Base-by-base conservation (phyloP, 768 basidiomycete species). In the Terana coerulea region DNA sequence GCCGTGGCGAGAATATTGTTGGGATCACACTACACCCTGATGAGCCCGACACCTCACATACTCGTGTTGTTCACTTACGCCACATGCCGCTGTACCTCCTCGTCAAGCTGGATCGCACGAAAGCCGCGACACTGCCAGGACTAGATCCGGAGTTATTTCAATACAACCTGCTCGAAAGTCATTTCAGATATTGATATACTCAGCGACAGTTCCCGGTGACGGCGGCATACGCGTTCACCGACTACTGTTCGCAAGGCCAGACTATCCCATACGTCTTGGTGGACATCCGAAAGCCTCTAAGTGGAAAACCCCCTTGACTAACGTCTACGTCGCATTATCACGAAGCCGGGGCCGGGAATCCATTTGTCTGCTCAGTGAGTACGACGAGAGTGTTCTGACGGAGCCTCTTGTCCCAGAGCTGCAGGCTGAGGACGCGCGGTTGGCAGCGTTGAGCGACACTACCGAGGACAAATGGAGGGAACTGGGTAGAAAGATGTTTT, bases 191-290 rank as follows among this genome's bases (percentile, higher is more conserved):
- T 25, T 14, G 19, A 8, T 43, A 5, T 26, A 9, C 11, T 19
- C 19, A 14, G 1, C 19, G 34, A 0, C 68, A 74, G 49, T 65
- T 60, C 29, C 63, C 70, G 2, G 53, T 73, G 2, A 72, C 71
- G 4, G 51, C 62, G 0, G 71, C 71, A 22, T 75, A 73, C 46
- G 67, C 69, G 1, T 75, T 76, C 58, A 75, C 72, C 0, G 72
- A 75, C 54, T 75, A 74, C 49, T 42, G 64, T 25, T 57, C 69
- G 3, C 74, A 77, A 55, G 75, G 74, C 0, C 74, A 76, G 52
- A 76, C 73, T 1, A 62, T 77, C 1, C 41, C 53, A 0, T 36
- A 58, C 21, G 67, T 71, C 0, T 45, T 76, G 1, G 66, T 76
- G 2, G 73, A 76, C 54, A 67, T 76, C 4, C 64, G 62, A 6